Evolutionary conservation across 177 flowering plant species (phyloP), one percentile per base, ranked within the genome.

Genomic region (Vitis hybrid): DNA sequence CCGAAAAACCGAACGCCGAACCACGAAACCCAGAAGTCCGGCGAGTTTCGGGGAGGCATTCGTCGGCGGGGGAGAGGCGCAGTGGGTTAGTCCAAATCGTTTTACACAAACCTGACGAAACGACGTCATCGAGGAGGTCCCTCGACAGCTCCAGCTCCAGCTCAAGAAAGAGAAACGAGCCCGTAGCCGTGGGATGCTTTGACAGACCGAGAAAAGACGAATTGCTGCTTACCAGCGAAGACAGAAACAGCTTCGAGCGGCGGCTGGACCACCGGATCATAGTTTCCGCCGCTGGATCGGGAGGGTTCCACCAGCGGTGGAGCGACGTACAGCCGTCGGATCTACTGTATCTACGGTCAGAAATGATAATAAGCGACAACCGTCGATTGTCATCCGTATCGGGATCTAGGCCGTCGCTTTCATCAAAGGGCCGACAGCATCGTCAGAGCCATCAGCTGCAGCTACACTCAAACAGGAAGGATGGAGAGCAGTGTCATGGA

Each of bases 241-340:
- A 76, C 29, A 62, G 72, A 55, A 72, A 59, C 39, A 73, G 71
- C 65, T 68, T 61, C 71, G 78, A 70, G 51, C 58, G 72, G 51
- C 60, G 85, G 51, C 72, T 88, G 63, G 94, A 88, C 72, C 93
- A 92, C 82, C 73, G 87, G 74, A 90, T 92, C 64, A 72, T 89
- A 6, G 66, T 92, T 14, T 80, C 93, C 15, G 75, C 67, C n/a
- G 64, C 15, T 0, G 59, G 68, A 2, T 9, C 63, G 1, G 66
- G 68, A n/a, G 74, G 63, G 73, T 6, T 50, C 59, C 77, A 69
- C 50, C 79, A 80, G 14, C 76, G 93, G 50, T 91, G 97, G 98
- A 94, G 98, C 79, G 94, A 91, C 73, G 79, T 85, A 8, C 80
- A 81, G 65, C 83, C 93, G 77, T 85, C 93, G 19, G 96, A 90